Base-by-base conservation (phyloP, 2,329 filamentous ascomycete genomes). In the Onygenales sp. region DNA sequence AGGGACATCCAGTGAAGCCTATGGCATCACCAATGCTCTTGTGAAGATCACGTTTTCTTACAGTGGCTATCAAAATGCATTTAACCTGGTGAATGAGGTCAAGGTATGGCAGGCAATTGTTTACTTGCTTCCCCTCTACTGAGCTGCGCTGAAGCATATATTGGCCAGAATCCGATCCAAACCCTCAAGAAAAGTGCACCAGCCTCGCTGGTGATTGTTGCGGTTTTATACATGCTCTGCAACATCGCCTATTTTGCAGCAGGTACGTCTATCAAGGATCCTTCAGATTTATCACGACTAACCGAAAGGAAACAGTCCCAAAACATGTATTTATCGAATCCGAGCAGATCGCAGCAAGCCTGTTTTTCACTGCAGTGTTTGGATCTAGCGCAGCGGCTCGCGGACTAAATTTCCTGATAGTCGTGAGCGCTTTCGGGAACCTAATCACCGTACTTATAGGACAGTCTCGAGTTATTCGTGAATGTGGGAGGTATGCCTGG, bases 1-100 rank as follows among this genome's bases (percentile, higher is more conserved):
- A 13, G 79, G 79, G 1, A 74, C 67, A 1, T 65, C 71, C 0
- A 69, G 70, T 0, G 71, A 67, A 4, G 68, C 65, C 2, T 76
- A 77, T 46, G 76, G 77, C 9, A 65, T 80, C 2, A 77, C 79
- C 0, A 81, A 75, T 42, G 80, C 81, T 0, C 65, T 85, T 27
- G 75, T 81, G 47, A 82, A 77, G 52, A 78, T 84, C 49, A 74
- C 79, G 32, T 83, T 82, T 54, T 78, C 79, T 0, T 84, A 82
- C 55, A 64, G 69, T 0, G 81, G 81, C 1, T 84, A 77, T 55
- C 67, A 73, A 9, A 84, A 84, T 57, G 78, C 80, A 0, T 84
- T 84, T 66, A 82, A 82, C 56, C 73, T 84, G 3, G 77, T 80
- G 53, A 82, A 82, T 51, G 81, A 84, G 64, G 76, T 83, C 57